Base-by-base conservation (phyloP, 495 filamentous ascomycete species). In the Penicillium argentinense region DNA sequence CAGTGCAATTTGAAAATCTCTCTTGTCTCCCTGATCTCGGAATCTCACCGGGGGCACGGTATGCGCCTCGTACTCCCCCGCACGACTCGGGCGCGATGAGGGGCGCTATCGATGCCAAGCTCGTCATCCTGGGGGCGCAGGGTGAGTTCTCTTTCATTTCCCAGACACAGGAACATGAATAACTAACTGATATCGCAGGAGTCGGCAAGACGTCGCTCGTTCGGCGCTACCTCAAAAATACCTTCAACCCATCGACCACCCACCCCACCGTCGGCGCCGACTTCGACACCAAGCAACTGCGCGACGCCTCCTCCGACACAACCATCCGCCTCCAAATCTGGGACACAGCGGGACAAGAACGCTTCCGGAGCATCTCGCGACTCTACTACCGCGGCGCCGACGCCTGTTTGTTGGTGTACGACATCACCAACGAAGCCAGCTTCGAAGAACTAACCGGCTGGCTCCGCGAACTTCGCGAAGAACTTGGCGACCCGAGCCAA, bases 381-480 rank as follows among this genome's bases (percentile, higher is more conserved):
- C 81, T 97, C 24, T 98, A 98, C 69, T 98, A 98, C 71, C 83
- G 91, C 56, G 89, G 89, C 60, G 93, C 93, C 29, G 91, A 96
- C 64, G 93, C 92, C 18, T 92, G 88, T 52, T 85, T 98, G 44
- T 82, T 98, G 26, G 96, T 88, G 75, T 98, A 98, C 70, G 86
- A 87, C 68, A 95, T 98, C 57, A 95, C 91, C 28, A 84, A 90
- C 63, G 85, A 86, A 36, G 66, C 79, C 36, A 93, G 87, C 46
- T 98, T 97, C 66, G 75, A 83, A 42, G 91, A 96, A 65, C 96
- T 98, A 91, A 89, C 88, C 48, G 79, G 84, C 38, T 98, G 93
- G 93, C 74, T 96, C 47, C 74, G 75, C 39, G 91, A 96, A 67
- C 73, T 91, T 22, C 83, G 84, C 17, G 8, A 39, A 40, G n/a